phyloP scores from a whole-genome alignment of 306 rosid species.

The Mucuna pruriens region DNA sequence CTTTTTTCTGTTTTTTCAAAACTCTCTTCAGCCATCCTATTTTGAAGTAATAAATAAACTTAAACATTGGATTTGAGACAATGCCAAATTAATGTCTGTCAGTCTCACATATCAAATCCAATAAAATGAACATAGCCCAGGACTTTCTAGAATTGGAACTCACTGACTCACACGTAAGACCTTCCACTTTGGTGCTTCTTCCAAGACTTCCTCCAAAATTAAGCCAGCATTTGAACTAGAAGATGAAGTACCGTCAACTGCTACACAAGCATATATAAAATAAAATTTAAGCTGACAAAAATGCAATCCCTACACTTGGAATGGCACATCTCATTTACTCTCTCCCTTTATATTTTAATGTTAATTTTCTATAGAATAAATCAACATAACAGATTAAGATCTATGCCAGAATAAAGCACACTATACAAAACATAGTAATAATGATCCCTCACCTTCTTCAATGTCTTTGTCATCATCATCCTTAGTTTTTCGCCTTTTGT shows the following conservation, averaged over 20 bases:
- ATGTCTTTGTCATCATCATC: constrained; percentile 50
- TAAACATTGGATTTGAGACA: constrained; percentile 2
- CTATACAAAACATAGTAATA: neutral
- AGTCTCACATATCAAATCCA: constrained; percentile 20
- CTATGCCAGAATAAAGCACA: constrained; percentile 1
- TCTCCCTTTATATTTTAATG: neutral
- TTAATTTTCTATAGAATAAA: constrained; percentile 10
- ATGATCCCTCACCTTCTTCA: constrained; percentile 58
- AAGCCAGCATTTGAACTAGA: constrained; percentile 52
- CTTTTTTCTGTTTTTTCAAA: constrained; percentile 1
- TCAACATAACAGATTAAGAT: constrained; percentile 19
- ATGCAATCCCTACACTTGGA: constrained; percentile 2
- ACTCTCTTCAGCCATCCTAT: constrained; percentile 33
- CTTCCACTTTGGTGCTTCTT: constrained; percentile 99
- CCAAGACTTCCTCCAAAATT: constrained; percentile 86
- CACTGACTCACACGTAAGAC: constrained; percentile 99
- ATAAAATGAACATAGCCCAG: constrained; percentile 31
- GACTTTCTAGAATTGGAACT: constrained; percentile 66
- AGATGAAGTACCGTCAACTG: constrained; percentile 57
- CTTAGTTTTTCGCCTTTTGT: constrained; percentile 73
- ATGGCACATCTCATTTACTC: neutral
- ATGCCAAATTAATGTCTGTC: constrained; percentile 25
- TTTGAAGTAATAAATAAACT: constrained; percentile 14
- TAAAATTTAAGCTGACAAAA: neutral
- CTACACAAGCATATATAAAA: constrained; percentile 41